phyloP scores from a whole-genome alignment of 2,329 filamentous ascomycete genomes.

The Penicillium paneum region DNA sequence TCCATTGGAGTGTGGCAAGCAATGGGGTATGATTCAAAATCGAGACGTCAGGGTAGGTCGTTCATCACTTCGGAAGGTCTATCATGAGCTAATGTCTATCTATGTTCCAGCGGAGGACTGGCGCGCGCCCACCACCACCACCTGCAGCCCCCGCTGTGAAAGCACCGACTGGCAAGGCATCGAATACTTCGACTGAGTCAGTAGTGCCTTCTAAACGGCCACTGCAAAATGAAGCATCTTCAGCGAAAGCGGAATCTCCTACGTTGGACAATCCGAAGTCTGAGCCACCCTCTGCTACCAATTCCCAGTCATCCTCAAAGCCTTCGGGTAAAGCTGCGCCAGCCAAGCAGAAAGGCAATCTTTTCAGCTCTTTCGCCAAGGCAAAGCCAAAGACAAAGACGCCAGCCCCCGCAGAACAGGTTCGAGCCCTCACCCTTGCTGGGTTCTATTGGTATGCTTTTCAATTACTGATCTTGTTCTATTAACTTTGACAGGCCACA shows the following conservation, averaged over 20 bases:
- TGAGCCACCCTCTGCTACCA: constrained; percentile 21
- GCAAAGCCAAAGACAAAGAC: constrained; percentile 59
- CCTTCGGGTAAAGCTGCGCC: constrained; percentile 39
- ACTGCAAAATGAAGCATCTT: constrained; percentile 26
- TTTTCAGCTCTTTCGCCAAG: constrained; percentile 78
- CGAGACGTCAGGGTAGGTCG: constrained; percentile 56
- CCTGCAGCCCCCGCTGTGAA: constrained; percentile 27
- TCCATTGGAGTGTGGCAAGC: constrained; percentile 55
- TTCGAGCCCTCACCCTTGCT: background rate
- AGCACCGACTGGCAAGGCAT: constrained; percentile 26
- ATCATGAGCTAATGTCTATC: background rate
- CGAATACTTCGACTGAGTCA: constrained; percentile 26
- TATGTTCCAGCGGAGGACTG: constrained; percentile 46
- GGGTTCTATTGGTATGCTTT: background rate
- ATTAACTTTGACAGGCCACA: background rate
- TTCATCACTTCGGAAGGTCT: background rate
- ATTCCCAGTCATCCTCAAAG: constrained; percentile 34
- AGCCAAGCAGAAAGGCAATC: constrained; percentile 60
- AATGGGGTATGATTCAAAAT: constrained; percentile 74
- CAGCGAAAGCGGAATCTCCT: constrained; percentile 21
- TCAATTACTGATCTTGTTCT: background rate
- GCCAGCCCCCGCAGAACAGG: constrained; percentile 40
- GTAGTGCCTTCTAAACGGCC: constrained; percentile 42
- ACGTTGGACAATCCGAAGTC: constrained; percentile 22
- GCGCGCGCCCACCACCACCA: constrained; percentile 40